These are phyloP conservation scores for Sugiyamaella neomexicana DNA, from an alignment of 1,139 yeast genomes.

Conservation along the genomic window DNA sequence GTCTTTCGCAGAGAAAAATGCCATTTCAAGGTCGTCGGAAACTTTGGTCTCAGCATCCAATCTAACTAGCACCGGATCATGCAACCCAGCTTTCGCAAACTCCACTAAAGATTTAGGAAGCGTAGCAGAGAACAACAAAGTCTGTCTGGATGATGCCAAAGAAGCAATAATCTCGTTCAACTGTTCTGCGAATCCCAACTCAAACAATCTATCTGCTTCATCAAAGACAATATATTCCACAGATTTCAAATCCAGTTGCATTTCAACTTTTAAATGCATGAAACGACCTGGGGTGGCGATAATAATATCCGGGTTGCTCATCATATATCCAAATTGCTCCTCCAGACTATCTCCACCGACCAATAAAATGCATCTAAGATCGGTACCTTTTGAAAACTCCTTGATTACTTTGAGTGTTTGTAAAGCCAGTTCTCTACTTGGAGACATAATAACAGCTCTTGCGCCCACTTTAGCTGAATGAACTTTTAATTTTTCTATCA, in stretches of 20 bases:
- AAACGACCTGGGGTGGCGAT: slow-evolving; percentile 99
- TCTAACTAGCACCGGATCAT: slow-evolving; percentile 88
- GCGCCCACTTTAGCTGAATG: slow-evolving; percentile 90
- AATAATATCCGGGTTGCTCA: slow-evolving; percentile 89
- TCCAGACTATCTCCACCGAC: slow-evolving; percentile 98
- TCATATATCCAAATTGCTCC: slow-evolving; percentile 91
- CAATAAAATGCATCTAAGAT: slow-evolving; percentile 71
- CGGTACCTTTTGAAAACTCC: slow-evolving; percentile 83
- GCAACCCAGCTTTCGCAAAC: slow-evolving; percentile 94
- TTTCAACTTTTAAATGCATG: slow-evolving; percentile 90
- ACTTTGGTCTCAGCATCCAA: slow-evolving; percentile 89
- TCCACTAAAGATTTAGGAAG: slow-evolving; percentile 90
- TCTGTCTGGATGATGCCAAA: slow-evolving; percentile 80
- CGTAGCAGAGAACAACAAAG: slow-evolving; percentile 90
- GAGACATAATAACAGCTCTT: slow-evolving; percentile 84
- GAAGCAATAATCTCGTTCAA: slow-evolving; percentile 84
- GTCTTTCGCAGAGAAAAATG: slow-evolving; percentile 75
- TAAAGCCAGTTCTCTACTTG: slow-evolving; percentile 90
- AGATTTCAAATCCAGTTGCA: slow-evolving; percentile 79
- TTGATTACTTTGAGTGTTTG: slow-evolving; percentile 89
- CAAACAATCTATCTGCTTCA: slow-evolving; percentile 97
- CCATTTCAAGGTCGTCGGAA: slow-evolving; percentile 88
- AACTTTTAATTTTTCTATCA: slow-evolving; percentile 77
- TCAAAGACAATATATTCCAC: slow-evolving; percentile 93
- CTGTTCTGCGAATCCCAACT: slow-evolving; percentile 96